Base-by-base conservation (phyloP, 2,329 filamentous ascomycete species). In the Shiraia bambusicola region DNA sequence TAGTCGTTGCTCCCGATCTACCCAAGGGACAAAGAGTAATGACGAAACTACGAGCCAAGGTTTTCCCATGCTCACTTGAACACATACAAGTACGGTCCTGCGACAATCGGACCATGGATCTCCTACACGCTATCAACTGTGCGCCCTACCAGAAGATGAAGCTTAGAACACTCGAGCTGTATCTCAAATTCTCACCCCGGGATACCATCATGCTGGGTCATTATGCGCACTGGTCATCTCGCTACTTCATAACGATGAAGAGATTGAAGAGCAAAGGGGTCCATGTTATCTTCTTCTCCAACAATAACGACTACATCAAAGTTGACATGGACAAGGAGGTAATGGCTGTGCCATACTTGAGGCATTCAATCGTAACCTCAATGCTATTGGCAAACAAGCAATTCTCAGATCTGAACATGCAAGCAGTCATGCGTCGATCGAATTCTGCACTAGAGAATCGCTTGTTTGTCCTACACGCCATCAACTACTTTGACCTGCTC, bases 401-500 rank as follows among this genome's bases (percentile, higher is more conserved):
- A n/a, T 42, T 44, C 27, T 28, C 34, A 5, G 26, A 37, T 14
- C 28, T 50, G 14, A 33, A 40, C 13, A 10, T 19, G 9, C 10
- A 34, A 19, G 42, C 45, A 3, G 41, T 41, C 16, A 29, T 4
- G n/a, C 31, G 26, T 2, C 37, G 45, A 1, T n/a, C 32, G 10
- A 6, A 31, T 16, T 15, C 45, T n/a, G n/a, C 35, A 6, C 25
- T 33, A 13, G 37, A 32, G 6, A 34, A 33, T 9, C 33, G 35
- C 1, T 28, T 47, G 10, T 54, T 51, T 28, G 12, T 51, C 14
- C 42, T 31, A 6, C 40, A 54, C 17, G 33, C 17, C n/a, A 14
- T 28, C 6, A 12, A 25, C n/a, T 34, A 54, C 19, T 40, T 42
- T 10, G n/a, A 36, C 4, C 42, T 54, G 9, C 26, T 54, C 10